These are phyloP conservation scores for Aspergillus calidoustus DNA, from an alignment of 2,329 filamentous ascomycete genomes.

Conservation along the genomic window DNA sequence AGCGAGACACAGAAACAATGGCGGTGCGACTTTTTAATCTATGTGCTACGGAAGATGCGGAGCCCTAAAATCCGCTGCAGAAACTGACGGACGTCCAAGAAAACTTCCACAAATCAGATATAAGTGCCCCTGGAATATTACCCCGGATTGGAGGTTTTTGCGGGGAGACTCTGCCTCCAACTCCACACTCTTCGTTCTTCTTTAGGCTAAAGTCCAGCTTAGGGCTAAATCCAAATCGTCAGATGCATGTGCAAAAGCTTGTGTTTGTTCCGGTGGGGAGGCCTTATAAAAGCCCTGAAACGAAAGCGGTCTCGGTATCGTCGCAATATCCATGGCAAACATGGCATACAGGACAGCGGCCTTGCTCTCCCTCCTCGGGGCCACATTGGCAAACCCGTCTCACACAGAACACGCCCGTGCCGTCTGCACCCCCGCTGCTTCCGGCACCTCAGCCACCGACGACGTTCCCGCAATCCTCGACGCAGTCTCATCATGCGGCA, in stretches of 20 bases:
- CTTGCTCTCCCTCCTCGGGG: conserved; percentile 4
- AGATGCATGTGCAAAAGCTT: neutral
- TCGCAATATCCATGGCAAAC: neutral
- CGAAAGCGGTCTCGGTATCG: neutral
- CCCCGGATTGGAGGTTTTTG: neutral
- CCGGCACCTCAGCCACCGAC: conserved; percentile 39
- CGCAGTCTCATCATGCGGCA: conserved; percentile 48
- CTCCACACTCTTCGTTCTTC: neutral
- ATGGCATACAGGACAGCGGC: neutral
- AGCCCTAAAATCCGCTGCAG: neutral
- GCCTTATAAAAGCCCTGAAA: neutral
- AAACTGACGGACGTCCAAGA: neutral
- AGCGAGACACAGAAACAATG: neutral
- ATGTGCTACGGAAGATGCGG: neutral
- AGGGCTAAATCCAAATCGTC: neutral
- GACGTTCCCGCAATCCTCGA: conserved; percentile 51
- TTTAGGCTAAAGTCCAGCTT: neutral
- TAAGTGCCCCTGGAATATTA: neutral
- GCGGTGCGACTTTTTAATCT: neutral
- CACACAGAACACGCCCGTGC: conserved; percentile 23
- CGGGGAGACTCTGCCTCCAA: neutral
- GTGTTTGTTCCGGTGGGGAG: neutral
- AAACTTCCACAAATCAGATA: neutral
- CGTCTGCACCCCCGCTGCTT: conserved; percentile 39
- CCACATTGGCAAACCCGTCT: conserved; percentile 11